phyloP scores from a whole-genome alignment of 306 rosid species.

The Prunus davidiana region DNA sequence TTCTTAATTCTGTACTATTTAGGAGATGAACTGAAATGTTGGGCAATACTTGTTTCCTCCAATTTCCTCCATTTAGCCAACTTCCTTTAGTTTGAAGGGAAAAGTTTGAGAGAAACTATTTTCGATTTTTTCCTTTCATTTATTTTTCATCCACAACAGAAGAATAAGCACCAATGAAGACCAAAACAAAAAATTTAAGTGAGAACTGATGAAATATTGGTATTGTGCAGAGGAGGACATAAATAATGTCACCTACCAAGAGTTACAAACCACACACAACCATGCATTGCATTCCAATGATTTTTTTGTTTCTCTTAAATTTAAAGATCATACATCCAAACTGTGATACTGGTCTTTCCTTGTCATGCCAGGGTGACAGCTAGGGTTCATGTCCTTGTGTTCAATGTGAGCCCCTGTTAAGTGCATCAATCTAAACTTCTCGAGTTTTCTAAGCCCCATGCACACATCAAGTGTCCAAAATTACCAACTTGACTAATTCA shows the following conservation, averaged over 20 bases:
- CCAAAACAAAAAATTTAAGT: neutral
- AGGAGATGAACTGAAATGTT: neutral
- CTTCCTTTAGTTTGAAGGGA: too few relatives aligned
- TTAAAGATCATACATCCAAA: neutral
- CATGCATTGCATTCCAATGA: neutral
- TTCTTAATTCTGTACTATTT: neutral
- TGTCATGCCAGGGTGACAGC: slow-evolving; percentile 17
- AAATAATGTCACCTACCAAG: neutral
- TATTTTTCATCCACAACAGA: neutral
- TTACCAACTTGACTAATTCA: too few relatives aligned
- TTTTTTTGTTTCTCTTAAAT: neutral
- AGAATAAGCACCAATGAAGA: neutral
- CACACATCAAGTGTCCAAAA: too few relatives aligned
- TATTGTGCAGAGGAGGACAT: neutral
- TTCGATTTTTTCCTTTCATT: neutral
- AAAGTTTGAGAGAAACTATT: too few relatives aligned
- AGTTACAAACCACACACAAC: slow-evolving; percentile 6
- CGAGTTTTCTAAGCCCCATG: neutral
- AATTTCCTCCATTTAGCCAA: neutral
- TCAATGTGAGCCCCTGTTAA: neutral
- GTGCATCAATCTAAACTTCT: neutral
- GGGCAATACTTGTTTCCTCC: neutral
- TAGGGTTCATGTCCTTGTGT: neutral
- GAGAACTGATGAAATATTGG: neutral
- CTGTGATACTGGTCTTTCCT: slow-evolving; percentile 8